Conservation (phyloP, 1,139 yeast species). For the Meyerozyma elateridarum region DNA sequence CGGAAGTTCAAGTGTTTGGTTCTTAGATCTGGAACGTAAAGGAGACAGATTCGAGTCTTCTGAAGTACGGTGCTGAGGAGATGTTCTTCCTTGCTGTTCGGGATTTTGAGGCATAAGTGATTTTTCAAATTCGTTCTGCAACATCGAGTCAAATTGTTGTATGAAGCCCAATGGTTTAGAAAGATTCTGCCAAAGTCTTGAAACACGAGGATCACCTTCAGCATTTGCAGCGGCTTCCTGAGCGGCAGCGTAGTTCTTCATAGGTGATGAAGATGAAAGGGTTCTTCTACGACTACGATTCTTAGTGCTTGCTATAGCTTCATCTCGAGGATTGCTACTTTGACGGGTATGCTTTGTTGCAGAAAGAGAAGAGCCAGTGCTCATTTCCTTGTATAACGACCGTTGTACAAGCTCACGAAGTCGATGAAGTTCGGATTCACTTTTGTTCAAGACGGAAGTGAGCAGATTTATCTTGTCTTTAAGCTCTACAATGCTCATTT, state of each 20-base stretch:
- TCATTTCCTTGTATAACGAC: constrained; percentile 34
- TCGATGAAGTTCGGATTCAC: constrained; percentile 45
- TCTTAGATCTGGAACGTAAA: constrained; percentile 2
- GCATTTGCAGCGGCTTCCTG: not conserved
- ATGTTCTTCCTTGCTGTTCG: not conserved
- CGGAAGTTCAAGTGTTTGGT: not conserved
- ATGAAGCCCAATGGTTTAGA: constrained; percentile 58
- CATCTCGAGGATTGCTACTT: constrained; percentile 31
- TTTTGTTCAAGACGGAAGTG: constrained; percentile 27
- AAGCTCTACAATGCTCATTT: constrained; percentile 55
- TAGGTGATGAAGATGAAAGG: constrained; percentile 14
- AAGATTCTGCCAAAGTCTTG: constrained; percentile 35
- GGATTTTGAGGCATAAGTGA: constrained; percentile 25
- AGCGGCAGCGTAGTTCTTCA: constrained; percentile 6
- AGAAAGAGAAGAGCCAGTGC: constrained; percentile 8
- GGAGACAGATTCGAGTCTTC: constrained; percentile 2
- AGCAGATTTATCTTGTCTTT: constrained; percentile 43
- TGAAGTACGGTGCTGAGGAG: not conserved
- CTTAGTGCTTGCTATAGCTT: constrained; percentile 30
- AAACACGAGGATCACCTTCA: constrained; percentile 14
- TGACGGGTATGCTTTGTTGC: constrained; percentile 5
- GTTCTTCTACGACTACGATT: constrained; percentile 21
- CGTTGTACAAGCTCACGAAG: constrained; percentile 39
- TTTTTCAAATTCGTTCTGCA: constrained; percentile 63
- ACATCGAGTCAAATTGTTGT: constrained; percentile 64